Evolutionary conservation across 371 early-diverging fungal species (phyloP).

Genomic region (Apophysomyces trapeziformis): DNA sequence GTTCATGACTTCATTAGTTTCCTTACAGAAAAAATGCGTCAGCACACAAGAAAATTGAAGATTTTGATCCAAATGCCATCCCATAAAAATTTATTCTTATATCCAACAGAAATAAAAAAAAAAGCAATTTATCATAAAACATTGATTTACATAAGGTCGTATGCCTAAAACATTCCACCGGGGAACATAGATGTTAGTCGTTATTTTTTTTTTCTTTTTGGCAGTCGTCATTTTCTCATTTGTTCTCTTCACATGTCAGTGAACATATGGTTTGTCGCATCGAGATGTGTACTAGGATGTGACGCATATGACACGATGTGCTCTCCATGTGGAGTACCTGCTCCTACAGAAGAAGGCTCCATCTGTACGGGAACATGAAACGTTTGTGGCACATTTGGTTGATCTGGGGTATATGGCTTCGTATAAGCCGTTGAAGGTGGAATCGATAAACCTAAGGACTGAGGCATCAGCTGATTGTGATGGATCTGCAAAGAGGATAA

Average conservation of each 20-base stretch:
- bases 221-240: neutral
- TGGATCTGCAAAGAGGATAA: neutral
- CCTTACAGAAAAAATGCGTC: neutral
- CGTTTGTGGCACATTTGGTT: slow-evolving; percentile 5
- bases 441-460: slow-evolving; percentile 6
- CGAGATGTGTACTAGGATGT: neutral
- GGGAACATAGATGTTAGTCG: neutral
- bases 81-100: slow-evolving; percentile 6
- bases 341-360: slow-evolving; percentile 10
- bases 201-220: slow-evolving; percentile 2
- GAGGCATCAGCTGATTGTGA: slow-evolving; percentile 3
- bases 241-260: slow-evolving; percentile 5
- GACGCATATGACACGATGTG: slow-evolving; percentile 7
- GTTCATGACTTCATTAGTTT: neutral
- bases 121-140: neutral
- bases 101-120: neutral
- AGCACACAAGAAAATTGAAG: neutral
- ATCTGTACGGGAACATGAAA: slow-evolving; percentile 3
- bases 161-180: slow-evolving; percentile 8
- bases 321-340: slow-evolving; percentile 11
- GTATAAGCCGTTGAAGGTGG: neutral
- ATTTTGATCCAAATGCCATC: slow-evolving; percentile 4
- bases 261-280: slow-evolving; percentile 5
- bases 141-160: slow-evolving; percentile 6
- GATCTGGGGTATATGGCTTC: slow-evolving; percentile 9